A percentile compares a stretch with the other conserved stretches of the same genome.
These are phyloP conservation scores for Albizia julibrissin DNA, from an alignment of 306 rosid species.

Conservation along the genomic window DNA sequence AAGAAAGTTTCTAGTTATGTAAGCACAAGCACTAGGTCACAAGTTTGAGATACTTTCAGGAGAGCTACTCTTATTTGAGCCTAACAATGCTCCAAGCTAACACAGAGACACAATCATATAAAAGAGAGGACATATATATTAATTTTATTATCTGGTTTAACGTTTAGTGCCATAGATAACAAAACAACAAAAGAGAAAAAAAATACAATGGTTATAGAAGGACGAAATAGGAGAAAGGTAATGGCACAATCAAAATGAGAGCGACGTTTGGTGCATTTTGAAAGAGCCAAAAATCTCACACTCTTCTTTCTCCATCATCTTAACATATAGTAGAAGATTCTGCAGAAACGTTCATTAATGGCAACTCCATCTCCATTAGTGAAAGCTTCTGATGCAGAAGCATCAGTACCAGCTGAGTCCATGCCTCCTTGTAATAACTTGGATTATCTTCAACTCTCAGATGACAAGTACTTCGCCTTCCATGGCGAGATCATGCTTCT, in stretches of 20 bases:
- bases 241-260: background rate
- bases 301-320: background rate
- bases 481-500: constrained; percentile 38
- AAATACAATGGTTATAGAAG: background rate
- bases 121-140: too few species aligned
- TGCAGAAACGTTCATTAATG: background rate
- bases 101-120: too few species aligned
- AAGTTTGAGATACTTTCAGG: too few species aligned
- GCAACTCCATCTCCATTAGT: background rate
- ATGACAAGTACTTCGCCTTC: constrained; percentile 39
- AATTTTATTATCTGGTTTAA: too few species aligned
- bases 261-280: background rate
- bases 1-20: too few species aligned
- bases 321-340: background rate
- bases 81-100: too few species aligned
- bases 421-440: constrained; percentile 12
- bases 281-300: background rate
- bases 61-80: too few species aligned
- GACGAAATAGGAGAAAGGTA: background rate
- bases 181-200: background rate
- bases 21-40: too few species aligned
- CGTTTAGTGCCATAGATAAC: background rate
- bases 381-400: background rate
- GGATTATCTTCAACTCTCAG: constrained; percentile 16
- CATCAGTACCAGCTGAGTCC: background rate